Evolutionary conservation across 805 yeast species (phyloP).

Genomic region (Komagataella phaffii): DNA sequence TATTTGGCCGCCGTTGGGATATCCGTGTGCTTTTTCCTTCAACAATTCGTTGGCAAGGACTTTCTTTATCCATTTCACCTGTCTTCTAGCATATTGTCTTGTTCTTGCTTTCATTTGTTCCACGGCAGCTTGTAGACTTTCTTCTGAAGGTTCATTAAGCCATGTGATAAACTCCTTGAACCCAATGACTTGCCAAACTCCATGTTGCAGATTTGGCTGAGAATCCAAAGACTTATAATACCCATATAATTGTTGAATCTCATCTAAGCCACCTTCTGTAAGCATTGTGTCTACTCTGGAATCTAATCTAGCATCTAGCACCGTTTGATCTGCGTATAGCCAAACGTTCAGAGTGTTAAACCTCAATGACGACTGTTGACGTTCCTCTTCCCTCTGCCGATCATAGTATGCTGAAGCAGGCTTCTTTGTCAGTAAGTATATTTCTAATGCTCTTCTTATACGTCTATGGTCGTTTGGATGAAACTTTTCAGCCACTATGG

Average conservation of each 20-base stretch:
- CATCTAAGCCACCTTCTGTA: conserved; percentile 50
- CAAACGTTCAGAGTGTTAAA: conserved; percentile 64
- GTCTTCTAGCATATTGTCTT: conserved; percentile 75
- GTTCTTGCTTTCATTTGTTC: conserved; percentile 77
- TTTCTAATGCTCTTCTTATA: conserved; percentile 68
- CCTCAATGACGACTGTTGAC: conserved; percentile 32
- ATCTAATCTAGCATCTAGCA: conserved; percentile 54
- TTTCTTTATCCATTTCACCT: conserved; percentile 82
- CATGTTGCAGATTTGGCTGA: conserved; percentile 46
- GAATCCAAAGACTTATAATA: conserved; percentile 21
- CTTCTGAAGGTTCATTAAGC: not conserved
- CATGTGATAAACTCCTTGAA: conserved; percentile 78
- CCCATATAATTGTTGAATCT: conserved; percentile 46
- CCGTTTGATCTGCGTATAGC: conserved; percentile 57
- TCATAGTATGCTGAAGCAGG: conserved; percentile 61
- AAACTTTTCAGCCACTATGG: conserved; percentile 61
- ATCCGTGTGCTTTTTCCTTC: conserved; percentile 29
- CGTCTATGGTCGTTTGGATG: conserved; percentile 87
- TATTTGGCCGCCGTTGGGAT: conserved; percentile 47
- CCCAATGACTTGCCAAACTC: conserved; percentile 92
- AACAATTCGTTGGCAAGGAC: conserved; percentile 47
- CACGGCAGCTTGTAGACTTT: conserved; percentile 28
- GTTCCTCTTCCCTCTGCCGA: conserved; percentile 34
- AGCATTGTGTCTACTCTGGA: conserved; percentile 78
- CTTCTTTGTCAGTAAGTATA: conserved; percentile 52